Conservation (phyloP, 352 stramenopile genomes). For the Globisporangium camurandrum region DNA sequence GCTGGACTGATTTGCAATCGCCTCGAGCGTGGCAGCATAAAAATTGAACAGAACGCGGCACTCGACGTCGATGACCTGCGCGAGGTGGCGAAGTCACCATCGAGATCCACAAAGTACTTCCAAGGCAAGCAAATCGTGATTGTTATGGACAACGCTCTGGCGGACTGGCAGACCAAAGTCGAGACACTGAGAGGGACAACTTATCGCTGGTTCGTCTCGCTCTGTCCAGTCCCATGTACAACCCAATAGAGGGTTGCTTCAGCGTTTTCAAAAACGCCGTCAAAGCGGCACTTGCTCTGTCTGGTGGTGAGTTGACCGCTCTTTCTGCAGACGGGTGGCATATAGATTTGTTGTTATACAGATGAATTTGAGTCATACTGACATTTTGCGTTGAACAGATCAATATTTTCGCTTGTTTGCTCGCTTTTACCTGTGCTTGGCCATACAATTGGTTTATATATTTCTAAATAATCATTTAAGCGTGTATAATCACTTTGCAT, state of each 20-base stretch:
- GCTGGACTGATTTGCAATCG: constrained; percentile 6
- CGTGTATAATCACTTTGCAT: neutral
- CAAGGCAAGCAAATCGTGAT: constrained; percentile 17
- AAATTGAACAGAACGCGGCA: constrained; percentile 16
- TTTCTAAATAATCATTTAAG: neutral
- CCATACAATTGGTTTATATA: neutral
- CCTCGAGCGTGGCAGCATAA: constrained; percentile 13
- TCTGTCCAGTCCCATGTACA: constrained; percentile 16
- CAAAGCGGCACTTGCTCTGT: constrained; percentile 1
- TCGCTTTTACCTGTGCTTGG: too few species aligned
- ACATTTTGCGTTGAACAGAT: neutral
- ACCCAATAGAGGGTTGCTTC: constrained; percentile 19
- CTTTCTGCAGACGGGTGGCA: neutral
- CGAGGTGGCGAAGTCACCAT: constrained; percentile 3
- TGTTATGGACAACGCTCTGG: constrained; percentile 17
- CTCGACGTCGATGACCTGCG: constrained; percentile 11
- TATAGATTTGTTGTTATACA: neutral
- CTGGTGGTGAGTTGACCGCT: neutral
- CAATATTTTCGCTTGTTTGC: neutral
- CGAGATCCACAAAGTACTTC: constrained; percentile 6
- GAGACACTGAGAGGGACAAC: constrained; percentile 1
- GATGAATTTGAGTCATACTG: neutral
- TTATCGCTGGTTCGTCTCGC: constrained; percentile 15
- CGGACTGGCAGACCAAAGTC: constrained; percentile 8
- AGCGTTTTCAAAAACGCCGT: constrained; percentile 8